These are phyloP conservation scores for Gastrolobium bilobum DNA, from an alignment of 306 rosid genomes.

Conservation along the genomic window DNA sequence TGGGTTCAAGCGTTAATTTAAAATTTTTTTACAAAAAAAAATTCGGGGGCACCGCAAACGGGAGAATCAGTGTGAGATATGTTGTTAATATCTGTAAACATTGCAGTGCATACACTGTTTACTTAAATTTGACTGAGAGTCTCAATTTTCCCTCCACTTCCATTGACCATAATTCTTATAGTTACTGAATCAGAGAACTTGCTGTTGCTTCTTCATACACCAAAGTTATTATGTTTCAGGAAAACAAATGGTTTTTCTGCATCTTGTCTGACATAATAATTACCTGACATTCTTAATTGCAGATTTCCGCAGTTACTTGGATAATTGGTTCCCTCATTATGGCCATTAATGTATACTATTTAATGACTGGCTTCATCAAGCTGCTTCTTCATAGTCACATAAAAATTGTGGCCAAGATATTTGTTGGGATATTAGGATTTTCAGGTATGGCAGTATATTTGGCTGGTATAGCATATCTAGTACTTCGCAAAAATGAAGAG, in stretches of 20 bases:
- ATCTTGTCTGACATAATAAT: slow-evolving; percentile 36
- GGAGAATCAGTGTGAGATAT: neutral
- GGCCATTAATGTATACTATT: slow-evolving; percentile 85
- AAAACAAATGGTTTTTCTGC: neutral
- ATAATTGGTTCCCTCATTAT: slow-evolving; percentile 70
- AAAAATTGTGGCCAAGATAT: slow-evolving; percentile 59
- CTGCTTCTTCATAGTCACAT: slow-evolving; percentile 74
- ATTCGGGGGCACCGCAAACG: too few species aligned
- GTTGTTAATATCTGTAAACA: slow-evolving; percentile 12
- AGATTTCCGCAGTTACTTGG: slow-evolving; percentile 86
- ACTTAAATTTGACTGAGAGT: neutral
- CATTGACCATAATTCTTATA: neutral
- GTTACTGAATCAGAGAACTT: slow-evolving; percentile 20
- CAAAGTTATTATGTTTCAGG: neutral
- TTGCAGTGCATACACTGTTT: neutral
- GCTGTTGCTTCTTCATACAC: slow-evolving; percentile 1
- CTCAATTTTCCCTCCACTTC: neutral
- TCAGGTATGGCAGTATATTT: slow-evolving; percentile 79
- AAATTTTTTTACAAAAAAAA: too few species aligned
- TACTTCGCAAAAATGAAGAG: slow-evolving; percentile 72
- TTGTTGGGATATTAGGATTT: slow-evolving; percentile 85
- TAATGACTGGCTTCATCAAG: slow-evolving; percentile 72
- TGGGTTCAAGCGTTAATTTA: too few species aligned
- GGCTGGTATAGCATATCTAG: slow-evolving; percentile 82
- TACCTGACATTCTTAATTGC: slow-evolving; percentile 46